Base-by-base conservation (phyloP, 148 eudicot species). In the Arctostaphylos glauca region DNA sequence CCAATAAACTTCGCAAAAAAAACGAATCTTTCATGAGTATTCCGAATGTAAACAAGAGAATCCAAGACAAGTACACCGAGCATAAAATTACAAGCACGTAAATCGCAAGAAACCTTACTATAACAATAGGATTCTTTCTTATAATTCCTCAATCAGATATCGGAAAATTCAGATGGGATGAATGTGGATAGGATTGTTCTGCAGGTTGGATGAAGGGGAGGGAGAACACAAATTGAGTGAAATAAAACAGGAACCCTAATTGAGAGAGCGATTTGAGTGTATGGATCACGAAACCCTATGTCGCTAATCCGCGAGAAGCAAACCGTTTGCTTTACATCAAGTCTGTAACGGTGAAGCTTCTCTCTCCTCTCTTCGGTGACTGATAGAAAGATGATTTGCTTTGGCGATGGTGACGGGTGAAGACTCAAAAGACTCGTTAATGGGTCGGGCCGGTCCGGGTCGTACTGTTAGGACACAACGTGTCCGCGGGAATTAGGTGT, bases 1-100 rank as follows among this genome's bases (percentile, higher is more conserved):
- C 43, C 52, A n/a, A 56, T 5, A 18, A 56, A 59, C 3, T 0
- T 66, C 12, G 15, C 71, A 9, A 44, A 13, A 43, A 60, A 10
- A 48, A n/a, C 10, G 53, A 44, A 59, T 60, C 46, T 77, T 77
- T 77, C 66, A 53, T 15, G 80, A 50, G 62, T 38, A 14, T 76
- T 76, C 56, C 78, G 9, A 50, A 9, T 15, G 31, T 3, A 47
- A 78, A 46, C 80, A 15, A 6, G 47, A 9, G 19, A 15, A 16
- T 9, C 47, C 49, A 1, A 54, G 4, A 16, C 44, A 76, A 16
- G 16, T 5, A 16, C 12, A 13, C 56, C 48, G 41, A 70, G 18
- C 52, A 6, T 7, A 4, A 3, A 77, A 53, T 15, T 77, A 6
- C 59, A 21, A 49, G 14, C 58, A 50, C 16, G 16, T 10, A 41